phyloP scores from a whole-genome alignment of 306 rosid species.

The Ochetophila trinervis region DNA sequence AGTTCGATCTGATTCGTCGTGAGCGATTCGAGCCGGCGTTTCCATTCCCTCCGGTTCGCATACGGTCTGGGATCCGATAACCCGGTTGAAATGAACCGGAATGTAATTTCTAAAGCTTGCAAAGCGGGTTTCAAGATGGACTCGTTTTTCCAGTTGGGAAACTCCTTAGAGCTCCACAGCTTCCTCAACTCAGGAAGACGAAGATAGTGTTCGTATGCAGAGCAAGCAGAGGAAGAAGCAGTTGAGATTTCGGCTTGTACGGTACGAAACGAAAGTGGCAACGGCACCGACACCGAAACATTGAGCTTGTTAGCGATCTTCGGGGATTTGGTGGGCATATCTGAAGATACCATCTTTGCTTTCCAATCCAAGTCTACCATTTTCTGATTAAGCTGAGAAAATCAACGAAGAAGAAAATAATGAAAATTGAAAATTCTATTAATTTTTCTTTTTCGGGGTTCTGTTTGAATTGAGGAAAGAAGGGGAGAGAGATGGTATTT shows the following conservation, averaged over 20 bases:
- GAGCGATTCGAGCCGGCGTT: constrained; percentile 56
- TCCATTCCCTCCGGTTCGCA: constrained; percentile 69
- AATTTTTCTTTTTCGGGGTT: background rate
- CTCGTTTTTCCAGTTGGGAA: constrained; percentile 69
- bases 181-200: constrained; percentile 59
- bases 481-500: constrained; percentile 27
- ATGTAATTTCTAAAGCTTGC: constrained; percentile 74
- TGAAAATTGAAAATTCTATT: too few species aligned
- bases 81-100: constrained; percentile 60
- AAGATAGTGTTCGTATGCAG: constrained; percentile 69
- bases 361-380: constrained; percentile 82
- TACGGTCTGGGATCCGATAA: constrained; percentile 73
- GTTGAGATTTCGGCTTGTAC: constrained; percentile 43
- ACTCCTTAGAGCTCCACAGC: constrained; percentile 55
- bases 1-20: constrained; percentile 49
- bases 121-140: constrained; percentile 66
- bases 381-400: background rate
- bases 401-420: background rate
- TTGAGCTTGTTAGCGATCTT: constrained; percentile 48
- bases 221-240: constrained; percentile 49
- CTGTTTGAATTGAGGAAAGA: constrained; percentile 11
- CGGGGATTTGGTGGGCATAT: constrained; percentile 50
- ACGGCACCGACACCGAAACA: constrained; percentile 18
- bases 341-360: constrained; percentile 55
- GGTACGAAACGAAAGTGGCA: constrained; percentile 35